A percentile compares a stretch with the other conserved stretches of the same genome.
phyloP scores from a whole-genome alignment of 2,329 filamentous ascomycete species.

The Talaromyces sp. region DNA sequence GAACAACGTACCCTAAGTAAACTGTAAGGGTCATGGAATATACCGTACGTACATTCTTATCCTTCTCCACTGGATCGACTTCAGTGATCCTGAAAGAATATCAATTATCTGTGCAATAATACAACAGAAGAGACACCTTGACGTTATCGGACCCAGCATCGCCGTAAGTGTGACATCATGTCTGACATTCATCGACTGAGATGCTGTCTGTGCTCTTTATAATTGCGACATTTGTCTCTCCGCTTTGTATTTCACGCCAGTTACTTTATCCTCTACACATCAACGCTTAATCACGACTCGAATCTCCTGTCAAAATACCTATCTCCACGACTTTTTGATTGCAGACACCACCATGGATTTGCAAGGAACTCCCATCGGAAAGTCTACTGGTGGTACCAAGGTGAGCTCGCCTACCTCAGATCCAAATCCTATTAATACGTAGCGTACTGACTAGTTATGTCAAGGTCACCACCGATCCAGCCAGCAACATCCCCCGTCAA shows the following conservation, averaged over 20 bases:
- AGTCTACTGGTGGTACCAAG: constrained; percentile 32
- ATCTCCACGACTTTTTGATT: background rate
- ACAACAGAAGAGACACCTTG: constrained; percentile 1
- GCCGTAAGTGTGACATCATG: constrained; percentile 34
- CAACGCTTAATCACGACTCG: background rate
- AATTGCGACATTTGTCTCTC: constrained; percentile 23
- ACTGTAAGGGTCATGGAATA: background rate
- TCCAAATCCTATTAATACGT: no score
- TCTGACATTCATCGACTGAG: background rate
- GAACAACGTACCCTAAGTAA: no score
- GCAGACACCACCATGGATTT: constrained; percentile 29
- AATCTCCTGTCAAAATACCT: background rate
- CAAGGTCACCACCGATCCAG: constrained; percentile 46
- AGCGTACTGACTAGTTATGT: background rate
- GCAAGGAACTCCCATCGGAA: constrained; percentile 34
- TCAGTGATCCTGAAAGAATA: no score
- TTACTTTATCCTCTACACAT: background rate
- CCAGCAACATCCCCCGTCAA: constrained; percentile 45
- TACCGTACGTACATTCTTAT: background rate
- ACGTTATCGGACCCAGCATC: constrained; percentile 13
- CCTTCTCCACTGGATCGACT: background rate
- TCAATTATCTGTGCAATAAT: no score
- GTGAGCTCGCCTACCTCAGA: constrained; percentile 15
- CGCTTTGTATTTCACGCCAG: background rate
- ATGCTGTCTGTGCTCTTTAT: background rate